A percentile compares a stretch with the other conserved stretches of the same genome.
Conservation (phyloP, 83 land plant species). For the Thuja plicata region DNA sequence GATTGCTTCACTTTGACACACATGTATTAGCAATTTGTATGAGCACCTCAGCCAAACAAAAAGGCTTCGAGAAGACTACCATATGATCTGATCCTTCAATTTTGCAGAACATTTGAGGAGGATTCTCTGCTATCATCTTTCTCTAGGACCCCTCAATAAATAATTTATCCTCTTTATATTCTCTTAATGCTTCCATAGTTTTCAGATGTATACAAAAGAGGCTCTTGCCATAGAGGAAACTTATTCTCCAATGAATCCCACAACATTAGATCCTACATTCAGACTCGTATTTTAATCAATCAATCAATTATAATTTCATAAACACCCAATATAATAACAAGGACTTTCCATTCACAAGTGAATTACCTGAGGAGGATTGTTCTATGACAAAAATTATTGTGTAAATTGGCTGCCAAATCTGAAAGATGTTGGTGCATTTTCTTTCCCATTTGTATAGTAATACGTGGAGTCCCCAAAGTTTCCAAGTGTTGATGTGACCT, state of each 20-base stretch:
- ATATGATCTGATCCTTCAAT: background rate
- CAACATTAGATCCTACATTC: background rate
- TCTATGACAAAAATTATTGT: background rate
- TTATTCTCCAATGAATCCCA: background rate
- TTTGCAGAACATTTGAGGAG: background rate
- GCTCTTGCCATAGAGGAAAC: background rate
- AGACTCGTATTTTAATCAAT: too few species aligned
- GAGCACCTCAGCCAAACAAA: background rate
- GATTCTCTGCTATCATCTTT: background rate
- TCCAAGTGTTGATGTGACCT: too few species aligned
- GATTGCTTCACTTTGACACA: too few species aligned
- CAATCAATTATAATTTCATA: too few species aligned
- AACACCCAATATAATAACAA: too few species aligned
- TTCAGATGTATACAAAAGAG: background rate
- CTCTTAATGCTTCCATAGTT: too few species aligned
- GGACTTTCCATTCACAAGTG: background rate
- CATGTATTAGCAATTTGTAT: background rate
- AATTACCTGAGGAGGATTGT: background rate
- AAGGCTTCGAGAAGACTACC: background rate
- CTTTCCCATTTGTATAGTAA: background rate
- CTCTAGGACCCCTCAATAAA: too few species aligned
- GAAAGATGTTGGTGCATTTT: background rate
- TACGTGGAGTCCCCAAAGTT: background rate
- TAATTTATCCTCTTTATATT: too few species aligned
- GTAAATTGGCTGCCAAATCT: background rate